Evolutionary conservation across 2,329 filamentous ascomycete genomes (phyloP).

Genomic region (Cladophialophora psammophila): DNA sequence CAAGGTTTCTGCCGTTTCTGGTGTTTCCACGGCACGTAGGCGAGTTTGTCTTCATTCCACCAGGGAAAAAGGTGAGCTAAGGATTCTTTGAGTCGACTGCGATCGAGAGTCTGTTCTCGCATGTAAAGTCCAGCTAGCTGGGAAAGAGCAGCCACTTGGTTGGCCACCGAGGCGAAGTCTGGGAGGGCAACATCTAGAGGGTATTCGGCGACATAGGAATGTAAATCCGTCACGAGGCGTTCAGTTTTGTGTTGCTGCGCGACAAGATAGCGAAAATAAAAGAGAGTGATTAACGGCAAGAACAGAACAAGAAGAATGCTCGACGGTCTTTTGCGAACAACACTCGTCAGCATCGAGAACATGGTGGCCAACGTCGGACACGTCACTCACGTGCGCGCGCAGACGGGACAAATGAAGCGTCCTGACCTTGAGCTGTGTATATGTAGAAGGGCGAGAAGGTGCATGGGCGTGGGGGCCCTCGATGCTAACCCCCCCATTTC

Average conservation of each 20-base stretch:
- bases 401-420: background rate
- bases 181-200: background rate
- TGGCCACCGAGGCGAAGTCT: constrained; percentile 2
- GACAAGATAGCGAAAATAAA: constrained; percentile 3
- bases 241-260: background rate
- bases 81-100: background rate
- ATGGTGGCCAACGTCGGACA: background rate
- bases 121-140: constrained; percentile 2
- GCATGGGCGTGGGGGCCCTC: background rate
- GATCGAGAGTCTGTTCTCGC: constrained; percentile 1
- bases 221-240: background rate
- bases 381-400: constrained; percentile 3
- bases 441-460: background rate
- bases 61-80: constrained; percentile 7
- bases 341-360: constrained; percentile 1
- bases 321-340: constrained; percentile 1
- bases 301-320: constrained; percentile 3
- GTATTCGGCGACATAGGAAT: constrained; percentile 1
- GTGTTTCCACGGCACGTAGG: constrained; percentile 16
- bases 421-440: constrained; percentile 3
- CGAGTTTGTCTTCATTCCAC: constrained; percentile 5
- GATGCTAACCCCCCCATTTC: background rate
- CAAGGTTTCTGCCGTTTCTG: background rate
- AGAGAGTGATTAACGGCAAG: background rate
- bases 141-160: background rate